A percentile compares a stretch with the other conserved stretches of the same genome.
Evolutionary conservation across 129 eudicot species (phyloP).

Genomic region (carrot (Daucus carota)): DH1_v3.0 NC_030388.2:2106501-2107000

Average conservation of each 20-base stretch:
- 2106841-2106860: conserved; percentile 98
- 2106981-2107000: conserved; percentile 87
- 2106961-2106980: conserved; percentile 98
- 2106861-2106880: conserved; percentile 90
- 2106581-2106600: not conserved
- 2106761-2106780: conserved; percentile 90
- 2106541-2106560: not conserved
- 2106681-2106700: not conserved
- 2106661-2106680: not conserved
- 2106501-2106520: not conserved
- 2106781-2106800: conserved; percentile 96
- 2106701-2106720: conserved; percentile 41
- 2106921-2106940: conserved; percentile 94
- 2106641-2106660: not conserved
- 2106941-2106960: conserved; percentile 94
- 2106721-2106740: conserved; percentile 89
- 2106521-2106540: not conserved
- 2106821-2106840: conserved; percentile 98
- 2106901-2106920: conserved; percentile 99
- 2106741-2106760: conserved; percentile 89
- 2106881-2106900: conserved; percentile 98
- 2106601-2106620: not conserved
- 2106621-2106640: not conserved
- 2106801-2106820: conserved; percentile 64
- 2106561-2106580: not conserved